Evolutionary conservation across 192 early-diverging fungal genomes (phyloP).

Genomic region (Gryganskiella cystojenkinii): DNA sequence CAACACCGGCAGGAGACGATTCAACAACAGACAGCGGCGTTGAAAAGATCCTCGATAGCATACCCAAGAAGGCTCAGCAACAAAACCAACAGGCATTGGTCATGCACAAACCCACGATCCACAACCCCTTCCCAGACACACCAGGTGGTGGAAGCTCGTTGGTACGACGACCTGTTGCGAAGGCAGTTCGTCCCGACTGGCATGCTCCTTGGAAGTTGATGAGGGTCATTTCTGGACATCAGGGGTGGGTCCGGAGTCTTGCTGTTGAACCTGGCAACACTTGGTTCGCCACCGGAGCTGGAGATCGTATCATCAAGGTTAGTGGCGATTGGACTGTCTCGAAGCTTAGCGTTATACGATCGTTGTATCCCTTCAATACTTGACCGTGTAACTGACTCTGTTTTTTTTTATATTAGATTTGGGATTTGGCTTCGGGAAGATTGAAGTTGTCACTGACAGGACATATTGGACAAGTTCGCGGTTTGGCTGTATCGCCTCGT

Average conservation of each 20-base stretch:
- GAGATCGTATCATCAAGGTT: conserved; percentile 97
- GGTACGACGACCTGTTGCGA: conserved; percentile 63
- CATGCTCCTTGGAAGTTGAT: conserved; percentile 99
- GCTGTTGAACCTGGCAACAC: conserved; percentile 95
- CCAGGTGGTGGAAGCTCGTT: conserved; percentile 59
- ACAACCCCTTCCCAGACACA: conserved; percentile 58
- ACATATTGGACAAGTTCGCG: conserved; percentile 95
- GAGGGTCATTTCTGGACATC: conserved; percentile 96
- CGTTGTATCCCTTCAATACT: background rate
- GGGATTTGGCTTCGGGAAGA: conserved; percentile 98
- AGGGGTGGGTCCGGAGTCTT: conserved; percentile 95
- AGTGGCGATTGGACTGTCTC: background rate
- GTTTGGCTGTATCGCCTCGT: conserved; percentile 91
- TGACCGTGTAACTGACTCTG: background rate
- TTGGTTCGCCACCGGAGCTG: conserved; percentile 99
- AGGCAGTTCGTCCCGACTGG: conserved; percentile 82
- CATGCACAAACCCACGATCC: conserved; percentile 51
- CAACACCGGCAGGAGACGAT: conserved; percentile 31
- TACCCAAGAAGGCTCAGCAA: conserved; percentile 52
- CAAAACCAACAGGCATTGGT: conserved; percentile 35
- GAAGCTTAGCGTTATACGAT: too few relatives aligned
- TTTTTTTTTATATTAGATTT: conserved; percentile 77
- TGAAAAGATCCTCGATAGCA: conserved; percentile 55
- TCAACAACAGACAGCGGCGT: conserved; percentile 48
- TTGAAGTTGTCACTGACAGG: conserved; percentile 96